Conservation (phyloP, 345 rosid species). For the Rhodamnia rubescens region DNA sequence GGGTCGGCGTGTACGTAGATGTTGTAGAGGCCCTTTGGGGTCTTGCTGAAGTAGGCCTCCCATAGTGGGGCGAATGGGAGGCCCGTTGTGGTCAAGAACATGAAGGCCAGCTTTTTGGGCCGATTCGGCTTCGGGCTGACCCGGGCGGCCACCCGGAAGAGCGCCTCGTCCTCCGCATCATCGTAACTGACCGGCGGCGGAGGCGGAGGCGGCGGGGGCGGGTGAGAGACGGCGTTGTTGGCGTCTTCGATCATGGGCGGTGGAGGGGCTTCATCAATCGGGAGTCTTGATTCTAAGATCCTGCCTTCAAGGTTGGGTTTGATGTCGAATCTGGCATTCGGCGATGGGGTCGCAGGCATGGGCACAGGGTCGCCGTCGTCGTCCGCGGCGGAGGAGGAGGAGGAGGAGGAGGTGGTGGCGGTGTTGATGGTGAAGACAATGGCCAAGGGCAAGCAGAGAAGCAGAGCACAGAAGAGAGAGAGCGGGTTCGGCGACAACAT, state of each 20-base stretch:
- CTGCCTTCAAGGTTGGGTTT: neutral
- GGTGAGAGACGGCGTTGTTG: neutral
- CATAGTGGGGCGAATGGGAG: constrained; percentile 61
- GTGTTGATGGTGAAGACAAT: constrained; percentile 33
- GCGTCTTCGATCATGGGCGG: neutral
- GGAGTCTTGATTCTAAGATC: neutral
- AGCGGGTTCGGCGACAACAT: constrained; percentile 49
- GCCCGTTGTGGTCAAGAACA: constrained; percentile 56
- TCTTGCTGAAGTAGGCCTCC: constrained; percentile 46
- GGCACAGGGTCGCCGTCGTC: neutral
- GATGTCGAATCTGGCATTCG: neutral
- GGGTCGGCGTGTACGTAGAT: constrained; percentile 74
- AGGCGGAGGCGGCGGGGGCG: constrained; percentile 7
- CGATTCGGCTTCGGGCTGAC: constrained; percentile 21
- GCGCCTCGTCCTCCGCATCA: constrained; percentile 25
- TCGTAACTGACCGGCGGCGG: constrained; percentile 12
- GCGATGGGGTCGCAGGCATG: neutral
- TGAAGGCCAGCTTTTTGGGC: constrained; percentile 54
- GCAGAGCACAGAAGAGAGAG: constrained; percentile 41
- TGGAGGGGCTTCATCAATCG: neutral
- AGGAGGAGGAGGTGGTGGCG: constrained; percentile 6
- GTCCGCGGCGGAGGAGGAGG: too few relatives aligned
- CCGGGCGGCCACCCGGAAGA: constrained; percentile 38
- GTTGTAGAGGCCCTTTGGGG: constrained; percentile 29
- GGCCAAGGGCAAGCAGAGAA: constrained; percentile 55